Base-by-base conservation (phyloP, 805 yeast species). In the Metschnikowia orientalis region DNA sequence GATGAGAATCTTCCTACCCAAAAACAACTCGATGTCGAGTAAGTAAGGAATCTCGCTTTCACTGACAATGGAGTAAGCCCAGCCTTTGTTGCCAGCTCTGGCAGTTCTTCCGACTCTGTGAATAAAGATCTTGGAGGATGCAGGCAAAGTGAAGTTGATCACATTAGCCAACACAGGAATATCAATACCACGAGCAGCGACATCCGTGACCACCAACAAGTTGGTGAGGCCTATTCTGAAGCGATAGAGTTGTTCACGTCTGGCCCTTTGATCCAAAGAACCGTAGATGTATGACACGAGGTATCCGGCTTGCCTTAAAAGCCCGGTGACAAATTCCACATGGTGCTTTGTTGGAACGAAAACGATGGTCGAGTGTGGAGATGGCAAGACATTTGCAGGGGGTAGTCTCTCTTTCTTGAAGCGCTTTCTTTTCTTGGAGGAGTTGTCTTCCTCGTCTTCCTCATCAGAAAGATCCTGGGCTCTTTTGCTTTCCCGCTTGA, bases 61-160 rank as follows among this genome's bases (percentile, higher is more conserved):
- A 37, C 79, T 71, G 6, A 89, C 81, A 40, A 92, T 76, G 3
- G 96, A 81, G 56, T 85, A 92, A 0, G 98, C 99, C 95, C 97
- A 88, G 54, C 99, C 99, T 48, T 74, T 78, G 56, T 87, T 82
- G 56, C 99, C 99, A 6, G 98, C 98, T 73, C 99, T 83, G 8
- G 98, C 99, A 28, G 99, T 92, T 73, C 99, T 81, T 59, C 99
- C 99, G 28, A 92, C 97, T 63, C 99, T 79, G 62, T 92, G 99
- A 35, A 92, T 75, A 59, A 92, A 92, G 38, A 90, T 83, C 59
- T 94, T 92, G 4, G 97, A 87, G 1, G 94, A 81, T 1, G 87
- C 82, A 8, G 97, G 97, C 40, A 92, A 69, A 1, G 95, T 78
- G 59, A 75, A 92, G 57, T 92, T 92, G 47, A 92, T 73, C 33